phyloP scores from a whole-genome alignment of 176 grass and related monocot species.

The Alloteropsis semialata region DNA sequence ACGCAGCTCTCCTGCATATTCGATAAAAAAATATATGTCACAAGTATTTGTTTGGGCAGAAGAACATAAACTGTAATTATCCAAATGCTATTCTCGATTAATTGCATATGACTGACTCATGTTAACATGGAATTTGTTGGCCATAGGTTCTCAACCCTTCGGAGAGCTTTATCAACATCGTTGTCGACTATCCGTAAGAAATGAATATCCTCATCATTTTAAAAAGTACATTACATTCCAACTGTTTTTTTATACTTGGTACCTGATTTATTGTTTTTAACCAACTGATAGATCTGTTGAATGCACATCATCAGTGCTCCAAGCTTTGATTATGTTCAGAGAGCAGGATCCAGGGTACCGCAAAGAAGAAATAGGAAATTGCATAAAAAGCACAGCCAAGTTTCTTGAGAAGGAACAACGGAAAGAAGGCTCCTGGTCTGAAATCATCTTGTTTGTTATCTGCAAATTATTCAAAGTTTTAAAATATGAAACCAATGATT shows the following conservation, averaged over 20 bases:
- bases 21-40: too few species aligned
- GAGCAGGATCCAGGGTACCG: slow-evolving; percentile 44
- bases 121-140: neutral
- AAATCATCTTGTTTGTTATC: neutral
- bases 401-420: slow-evolving; percentile 51
- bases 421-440: slow-evolving; percentile 56
- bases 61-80: neutral
- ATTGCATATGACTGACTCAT: neutral
- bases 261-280: neutral
- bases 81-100: neutral
- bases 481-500: neutral
- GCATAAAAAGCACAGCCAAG: slow-evolving; percentile 25
- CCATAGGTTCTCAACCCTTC: slow-evolving; percentile 46
- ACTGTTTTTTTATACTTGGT: neutral
- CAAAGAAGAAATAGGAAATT: slow-evolving; percentile 42
- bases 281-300: slow-evolving; percentile 43
- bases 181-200: slow-evolving; percentile 49
- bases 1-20: too few species aligned
- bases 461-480: neutral
- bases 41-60: neutral
- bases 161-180: slow-evolving; percentile 32
- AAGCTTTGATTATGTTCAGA: slow-evolving; percentile 39
- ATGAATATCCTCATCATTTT: neutral
- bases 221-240: neutral
- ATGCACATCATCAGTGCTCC: slow-evolving; percentile 57